Conservation (phyloP, 2,329 filamentous ascomycete species). For the Claviceps spartinae region DNA sequence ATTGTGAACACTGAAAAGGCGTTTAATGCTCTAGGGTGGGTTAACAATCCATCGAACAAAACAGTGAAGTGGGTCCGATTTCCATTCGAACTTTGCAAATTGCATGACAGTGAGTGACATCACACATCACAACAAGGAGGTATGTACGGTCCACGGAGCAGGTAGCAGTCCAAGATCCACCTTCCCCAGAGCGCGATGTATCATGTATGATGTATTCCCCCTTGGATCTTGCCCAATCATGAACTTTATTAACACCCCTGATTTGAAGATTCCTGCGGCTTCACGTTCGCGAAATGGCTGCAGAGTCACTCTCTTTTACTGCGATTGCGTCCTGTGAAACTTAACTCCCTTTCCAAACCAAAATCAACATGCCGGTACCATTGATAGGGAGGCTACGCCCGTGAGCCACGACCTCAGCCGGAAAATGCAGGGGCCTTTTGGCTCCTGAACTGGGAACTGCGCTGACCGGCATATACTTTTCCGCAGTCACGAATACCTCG, state of each 20-base stretch:
- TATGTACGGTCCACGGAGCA: too few relatives aligned
- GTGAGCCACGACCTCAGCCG: slow-evolving; percentile 22
- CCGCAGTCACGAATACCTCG: slow-evolving; percentile 68
- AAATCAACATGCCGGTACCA: slow-evolving; percentile 33
- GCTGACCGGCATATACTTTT: background rate
- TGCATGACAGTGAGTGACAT: slow-evolving; percentile 7
- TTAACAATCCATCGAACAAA: background rate
- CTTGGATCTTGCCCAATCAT: background rate
- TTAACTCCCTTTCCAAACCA: background rate
- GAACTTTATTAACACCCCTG: background rate
- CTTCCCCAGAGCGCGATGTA: background rate
- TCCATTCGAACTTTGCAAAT: background rate
- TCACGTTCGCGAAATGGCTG: slow-evolving; percentile 1
- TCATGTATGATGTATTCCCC: too few relatives aligned
- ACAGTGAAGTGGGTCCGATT: background rate
- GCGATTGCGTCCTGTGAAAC: background rate
- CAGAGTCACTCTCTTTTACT: background rate
- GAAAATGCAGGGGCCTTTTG: slow-evolving; percentile 1
- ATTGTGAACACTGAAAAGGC: background rate
- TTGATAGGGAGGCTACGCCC: slow-evolving; percentile 39
- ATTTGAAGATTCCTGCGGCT: background rate
- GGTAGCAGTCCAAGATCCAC: background rate
- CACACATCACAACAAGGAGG: background rate
- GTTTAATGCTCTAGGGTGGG: background rate
- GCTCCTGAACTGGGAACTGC: background rate